Base-by-base conservation (phyloP, 352 stramenopile species). In the Globisporangium cederbergense region DNA sequence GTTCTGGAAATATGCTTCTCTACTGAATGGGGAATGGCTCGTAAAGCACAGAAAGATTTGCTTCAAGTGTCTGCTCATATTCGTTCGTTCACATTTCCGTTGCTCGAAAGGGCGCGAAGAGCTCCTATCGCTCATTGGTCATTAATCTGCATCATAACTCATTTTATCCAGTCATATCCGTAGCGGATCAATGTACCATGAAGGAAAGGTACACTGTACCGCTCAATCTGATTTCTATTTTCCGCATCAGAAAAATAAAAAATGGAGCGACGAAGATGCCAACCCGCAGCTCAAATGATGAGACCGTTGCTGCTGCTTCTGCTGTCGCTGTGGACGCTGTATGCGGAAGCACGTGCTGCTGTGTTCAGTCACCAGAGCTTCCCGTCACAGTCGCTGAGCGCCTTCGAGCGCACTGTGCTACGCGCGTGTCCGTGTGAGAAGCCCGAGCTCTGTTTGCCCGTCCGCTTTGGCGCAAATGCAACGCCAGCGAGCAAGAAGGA, bases 361-460 rank as follows among this genome's bases (percentile, higher is more conserved):
- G 65, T 80, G 43, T 78, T 79, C 22, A 51, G 69, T 25, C 22
- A 30, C 11, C 62, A 69, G 11, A 38, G 11, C 22, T 51, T 74
- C 42, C 58, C 65, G 13, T 16, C 58, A 1, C 64, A 64, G 28
- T 10, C 40, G 43, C 64, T 87, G 32, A 78, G 57, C 52, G 54
- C 62, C 4, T 81, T 73, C 10, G 75, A 88, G 18, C 56, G 34
- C 36, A 36, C 51, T 62, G 63, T 56, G 68, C 64, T 90, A 30
- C 70, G 60, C 51, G 53, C 60, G 38, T 93, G 84, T 65, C 82
- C 82, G 13, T 93, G 84, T 50, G 61, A 47, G 46, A 60, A 52
- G 6, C 34, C 51, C 36, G 77, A 70, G 32, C 65, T 87, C 52
- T 93, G 85, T 71, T 70, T 93, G 2, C 85, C 85, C 7, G 68